Base-by-base conservation (phyloP, 805 yeast genomes). In the Starmera caribaea region DNA sequence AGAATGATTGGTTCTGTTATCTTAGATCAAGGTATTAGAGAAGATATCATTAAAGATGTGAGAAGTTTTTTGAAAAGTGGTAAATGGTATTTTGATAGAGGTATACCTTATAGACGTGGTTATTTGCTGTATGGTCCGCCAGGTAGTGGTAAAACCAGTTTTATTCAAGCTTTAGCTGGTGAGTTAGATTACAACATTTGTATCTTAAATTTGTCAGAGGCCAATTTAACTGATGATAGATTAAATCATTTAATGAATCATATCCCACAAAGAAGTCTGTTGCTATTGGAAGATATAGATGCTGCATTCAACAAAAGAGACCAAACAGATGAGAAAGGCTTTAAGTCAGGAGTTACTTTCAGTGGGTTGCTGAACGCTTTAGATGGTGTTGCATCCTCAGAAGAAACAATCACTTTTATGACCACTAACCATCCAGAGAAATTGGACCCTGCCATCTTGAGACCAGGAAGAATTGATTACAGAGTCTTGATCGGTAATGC, bases 341-440 rank as follows among this genome's bases (percentile, higher is more conserved):
- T 68, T 57, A 68, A 71, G 17, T 78, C 95, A 1, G 96, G 96
- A 15, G 97, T 92, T 12, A 92, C 98, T 3, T 92, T 92, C 54
- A 85, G 96, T 41, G 98, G 98, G 0, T 67, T 92, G 35, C 65
- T 92, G 43, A 92, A 92, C 57, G 96, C 98, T 0, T 67, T 92
- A 36, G 98, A 92, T 59, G 98, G 98, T 36, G 97, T 92, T 14
- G 92, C 97, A 3, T 85, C 96, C 26, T 95, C 97, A 2, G 98
- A 92, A 55, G 97, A 92, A 55, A 82, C 96, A 35, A 71, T 92
- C 29, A 90, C 97, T 0, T 92, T 92, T 61, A 92, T 92, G 98
- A 92, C 98, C 16, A 90, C 98, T 16, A 92, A 92, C 60, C 98
- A 92, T 55, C 96, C 97, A 0, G 97, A 92, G 46, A 76, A 76